Base-by-base conservation (phyloP, 495 filamentous ascomycete genomes). In the Aspergillus sparsus region DNA sequence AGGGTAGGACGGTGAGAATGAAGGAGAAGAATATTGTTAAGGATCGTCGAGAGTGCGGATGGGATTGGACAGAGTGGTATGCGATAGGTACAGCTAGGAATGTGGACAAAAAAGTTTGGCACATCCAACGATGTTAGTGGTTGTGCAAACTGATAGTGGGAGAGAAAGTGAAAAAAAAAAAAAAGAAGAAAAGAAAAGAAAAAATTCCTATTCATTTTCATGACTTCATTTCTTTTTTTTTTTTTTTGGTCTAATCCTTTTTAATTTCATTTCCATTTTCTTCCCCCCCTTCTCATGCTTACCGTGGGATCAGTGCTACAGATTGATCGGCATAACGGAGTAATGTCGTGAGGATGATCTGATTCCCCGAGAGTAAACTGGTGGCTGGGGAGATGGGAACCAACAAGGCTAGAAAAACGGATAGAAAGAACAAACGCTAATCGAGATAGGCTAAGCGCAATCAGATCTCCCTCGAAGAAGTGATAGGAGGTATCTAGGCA, bases 351-450 rank as follows among this genome's bases (percentile, higher is more conserved):
- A 41, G 32, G 35, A 33, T 37, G 53, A 55, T 63, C 31, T 58
- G 62, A 58, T 58, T 52, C 18, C 49, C 58, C 32, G 50, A 65
- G 33, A 39, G 53, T 60, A 63, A 67, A 56, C 53, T 55, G 62
- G 65, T 67, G 65, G 65, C 65, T 67, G 65, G 65, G 64, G 41
- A 36, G 34, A 42, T 57, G 49, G 42, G 36, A 57, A 34, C 60
- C 59, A 65, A 60, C 50, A 21, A 52, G 27, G 13, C 57, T 32
- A 13, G 52, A 32, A 13, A 55, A 32, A 44, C 32, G 37, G 31
- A 33, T 11, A 46, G 45, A 21, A 49, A 18, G 10, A 31, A 62
- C 12, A 45, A 53, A 45, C n/a, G 39, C 55, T 45, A 42, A 45
- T 57, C 54, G 39, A 46, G 54, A 57, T 16, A 31, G 57, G 46